Evolutionary conservation across 306 rosid genomes (phyloP).

Genomic region (Purshia tridentata): DNA sequence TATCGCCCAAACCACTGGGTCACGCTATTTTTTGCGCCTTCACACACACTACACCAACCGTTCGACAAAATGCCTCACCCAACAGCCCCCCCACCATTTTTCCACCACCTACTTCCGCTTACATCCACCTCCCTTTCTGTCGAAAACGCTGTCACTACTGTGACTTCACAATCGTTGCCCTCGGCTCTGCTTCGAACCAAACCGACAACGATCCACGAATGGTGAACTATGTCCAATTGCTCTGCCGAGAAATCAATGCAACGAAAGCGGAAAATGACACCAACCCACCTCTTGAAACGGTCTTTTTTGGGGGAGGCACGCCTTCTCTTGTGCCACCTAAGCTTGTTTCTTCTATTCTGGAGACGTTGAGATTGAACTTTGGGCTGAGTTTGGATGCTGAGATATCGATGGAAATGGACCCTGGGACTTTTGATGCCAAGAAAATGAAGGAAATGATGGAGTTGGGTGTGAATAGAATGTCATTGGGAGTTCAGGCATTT

Average conservation of each 20-base stretch:
- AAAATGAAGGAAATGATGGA: constrained; percentile 54
- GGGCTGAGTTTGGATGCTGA: constrained; percentile 62
- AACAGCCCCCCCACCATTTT: constrained; percentile 3
- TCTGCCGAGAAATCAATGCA: constrained; percentile 78
- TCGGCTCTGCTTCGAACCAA: constrained; percentile 61
- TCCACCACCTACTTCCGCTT: constrained; percentile 65
- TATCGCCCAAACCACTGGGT: constrained; percentile 7
- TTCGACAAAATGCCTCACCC: constrained; percentile 66
- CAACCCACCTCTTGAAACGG: constrained; percentile 63
- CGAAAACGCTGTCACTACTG: constrained; percentile 96
- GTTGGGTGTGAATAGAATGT: constrained; percentile 85
- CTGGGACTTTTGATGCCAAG: constrained; percentile 76
- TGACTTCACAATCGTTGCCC: constrained; percentile 90
- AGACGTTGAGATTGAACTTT: constrained; percentile 49
- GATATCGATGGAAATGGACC: constrained; percentile 95
- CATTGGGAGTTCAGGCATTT: constrained; percentile 94
- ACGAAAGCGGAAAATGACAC: constrained; percentile 31
- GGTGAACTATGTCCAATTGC: constrained; percentile 53
- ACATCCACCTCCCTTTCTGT: constrained; percentile 93
- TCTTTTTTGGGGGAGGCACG: constrained; percentile 89
- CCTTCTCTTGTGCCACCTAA: constrained; percentile 85
- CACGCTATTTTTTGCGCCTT: constrained; percentile 13
- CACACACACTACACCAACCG: constrained; percentile 41
- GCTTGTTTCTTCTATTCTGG: constrained; percentile 58
- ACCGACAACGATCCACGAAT: constrained; percentile 69